Base-by-base conservation (phyloP, 148 eudicot genomes). In the Camellia granthamiana region DNA sequence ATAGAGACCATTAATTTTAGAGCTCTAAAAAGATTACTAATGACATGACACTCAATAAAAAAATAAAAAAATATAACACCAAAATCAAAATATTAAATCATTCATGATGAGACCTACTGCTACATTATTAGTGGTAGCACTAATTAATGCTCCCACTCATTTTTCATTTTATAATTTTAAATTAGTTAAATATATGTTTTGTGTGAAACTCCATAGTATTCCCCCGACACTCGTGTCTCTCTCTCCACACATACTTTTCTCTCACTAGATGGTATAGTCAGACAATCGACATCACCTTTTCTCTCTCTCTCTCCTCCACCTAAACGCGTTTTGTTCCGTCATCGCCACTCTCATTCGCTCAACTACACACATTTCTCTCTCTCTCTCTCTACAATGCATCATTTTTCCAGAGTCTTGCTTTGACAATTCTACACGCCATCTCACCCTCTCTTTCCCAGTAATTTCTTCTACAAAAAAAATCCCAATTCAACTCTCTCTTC, bases 341-440 rank as follows among this genome's bases (percentile, higher is more conserved):
- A 75, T 54, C 79, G 21, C 69, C 72, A 13, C 77, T 13, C 74
- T 46, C 59, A 77, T 51, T 75, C 64, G 51, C 44, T 19, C 65
- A 70, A 78, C 72, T 30, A 66, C 9, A 64, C 66, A 23, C n/a
- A 61, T 30, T 30, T 30, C 38, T 30, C 38, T 30, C 38, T 30
- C 38, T 44, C 60, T 41, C 73, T 59, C 54, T 60, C 4, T n/a
- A 74, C 59, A 63, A 30, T 54, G 30, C 47, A 23, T 78, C 43
- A 11, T 5, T 60, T 70, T 65, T 56, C 77, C 80, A 61, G 66
- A 75, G 69, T 43, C 80, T 30, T 72, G 54, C 56, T 87, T 92
- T 89, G 93, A 88, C 92, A 94, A 82, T 67, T 89, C 87, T 70
- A 90, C 98, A 91, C 98, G 97, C 90, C 59, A 89, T 73, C 70